Percentiles rank a stretch among this genome's conserved stretches.
These are phyloP conservation scores for Brasilioporus rufonigricans DNA, from an alignment of 768 basidiomycete species.

Conservation along the genomic window DNA sequence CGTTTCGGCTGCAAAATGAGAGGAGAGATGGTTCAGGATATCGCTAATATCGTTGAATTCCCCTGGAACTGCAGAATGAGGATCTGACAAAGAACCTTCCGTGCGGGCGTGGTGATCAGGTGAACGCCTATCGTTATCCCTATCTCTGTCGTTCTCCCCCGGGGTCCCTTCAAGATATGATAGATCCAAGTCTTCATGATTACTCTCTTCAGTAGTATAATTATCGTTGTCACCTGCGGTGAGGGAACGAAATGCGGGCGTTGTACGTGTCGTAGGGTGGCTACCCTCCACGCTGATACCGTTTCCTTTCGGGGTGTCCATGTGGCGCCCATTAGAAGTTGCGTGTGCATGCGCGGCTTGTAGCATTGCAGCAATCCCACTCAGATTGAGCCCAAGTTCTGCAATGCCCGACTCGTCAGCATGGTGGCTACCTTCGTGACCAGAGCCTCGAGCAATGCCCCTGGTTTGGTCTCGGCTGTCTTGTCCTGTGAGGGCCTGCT, in stretches of 20 bases:
- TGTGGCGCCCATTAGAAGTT: conserved; percentile 46
- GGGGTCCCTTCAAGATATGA: conserved; percentile 45
- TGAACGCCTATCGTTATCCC: conserved; percentile 41
- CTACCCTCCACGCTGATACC: conserved; percentile 46
- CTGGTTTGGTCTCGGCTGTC: conserved; percentile 30
- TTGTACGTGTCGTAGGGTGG: conserved; percentile 57
- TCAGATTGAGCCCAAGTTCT: conserved; percentile 55
- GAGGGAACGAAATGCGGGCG: conserved; percentile 77
- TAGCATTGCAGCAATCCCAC: conserved; percentile 72
- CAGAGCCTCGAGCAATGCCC: conserved; percentile 9
- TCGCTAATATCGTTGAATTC: conserved; percentile 75
- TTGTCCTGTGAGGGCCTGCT: conserved; percentile 39
- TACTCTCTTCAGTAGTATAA: conserved; percentile 31
- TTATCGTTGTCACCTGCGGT: conserved; percentile 45
- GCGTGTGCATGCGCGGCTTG: conserved; percentile 73
- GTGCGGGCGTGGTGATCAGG: conserved; percentile 22
- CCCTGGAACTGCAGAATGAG: conserved; percentile 48
- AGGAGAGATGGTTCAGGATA: conserved; percentile 70
- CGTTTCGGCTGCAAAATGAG: conserved; percentile 62
- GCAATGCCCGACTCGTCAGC: conserved; percentile 18
- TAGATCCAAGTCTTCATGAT: conserved; percentile 53
- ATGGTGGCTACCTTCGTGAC: conserved; percentile 14
- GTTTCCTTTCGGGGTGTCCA: conserved; percentile 45
- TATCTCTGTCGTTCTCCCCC: conserved; percentile 33
- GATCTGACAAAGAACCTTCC: conserved; percentile 36